Evolutionary conservation across 2,329 filamentous ascomycete genomes (phyloP), one percentile per base, ranked within the genome.

Genomic region (Ascochyta koolunga): DNA sequence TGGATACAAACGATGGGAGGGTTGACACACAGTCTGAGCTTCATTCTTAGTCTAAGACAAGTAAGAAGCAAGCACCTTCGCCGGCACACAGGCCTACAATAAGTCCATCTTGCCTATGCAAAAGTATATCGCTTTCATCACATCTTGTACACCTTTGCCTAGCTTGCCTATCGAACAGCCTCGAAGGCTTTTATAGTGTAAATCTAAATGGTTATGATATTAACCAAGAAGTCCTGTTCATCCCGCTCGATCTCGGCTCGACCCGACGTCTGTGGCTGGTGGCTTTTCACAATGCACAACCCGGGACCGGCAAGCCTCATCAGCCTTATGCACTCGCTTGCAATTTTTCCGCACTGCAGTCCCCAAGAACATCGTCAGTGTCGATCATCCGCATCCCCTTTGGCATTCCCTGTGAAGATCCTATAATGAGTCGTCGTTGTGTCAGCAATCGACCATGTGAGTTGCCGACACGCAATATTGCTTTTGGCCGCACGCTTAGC

Each of bases 371-470:
- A 54, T 50, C 15, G 25, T 40, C 51, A 7, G 31, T 24, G 51
- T 54, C 53, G 53, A 56, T 56, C 53, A 56, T 56, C 53, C 53
- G 53, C 42, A 39, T 32, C 37, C 52, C 32, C 41, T 46, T 39
- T 35, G 10, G 21, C 27, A 31, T 19, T 33, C 51, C 53, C 39
- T 39, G 40, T 21, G 47, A n/a, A 42, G 42, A 56, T 51, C 47
- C 45, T 27, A 29, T 25, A 21, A 39, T 46, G 32, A n/a, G 33
- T 36, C 13, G 41, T 37, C 7, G 40, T 19, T 18, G 18, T 44
- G 36, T 37, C 29, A 40, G 39, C 15, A 22, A 24, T 37, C 19
- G 49, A 31, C 18, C 13, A 33, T 9, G 5, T 22, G 36, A 15
- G 31, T 40, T 47, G 9, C 16, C 24, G 24, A 37, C 29, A 16